phyloP scores from a whole-genome alignment of 345 rosid species.

The Populus pruinosa region DNA sequence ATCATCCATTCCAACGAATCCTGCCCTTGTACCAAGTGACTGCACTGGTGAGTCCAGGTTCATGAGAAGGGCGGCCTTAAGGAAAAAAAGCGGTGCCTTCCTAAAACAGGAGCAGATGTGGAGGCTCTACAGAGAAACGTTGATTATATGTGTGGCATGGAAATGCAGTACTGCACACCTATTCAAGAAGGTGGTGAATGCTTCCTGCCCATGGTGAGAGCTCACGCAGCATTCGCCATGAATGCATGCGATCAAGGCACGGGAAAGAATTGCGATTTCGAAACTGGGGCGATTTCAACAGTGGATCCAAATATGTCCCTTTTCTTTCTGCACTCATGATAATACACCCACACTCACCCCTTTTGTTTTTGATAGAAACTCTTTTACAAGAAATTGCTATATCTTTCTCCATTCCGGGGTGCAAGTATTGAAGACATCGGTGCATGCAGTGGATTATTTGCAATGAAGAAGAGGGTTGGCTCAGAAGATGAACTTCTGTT shows the following conservation, averaged over 20 bases:
- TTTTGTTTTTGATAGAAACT: not conserved
- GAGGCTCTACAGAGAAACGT: slow-evolving; percentile 60
- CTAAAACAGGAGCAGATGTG: slow-evolving; percentile 44
- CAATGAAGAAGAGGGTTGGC: not conserved
- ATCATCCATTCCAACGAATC: slow-evolving; percentile 39
- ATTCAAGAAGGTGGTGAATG: slow-evolving; percentile 48
- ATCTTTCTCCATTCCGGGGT: slow-evolving; percentile 31
- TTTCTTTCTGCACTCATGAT: not conserved
- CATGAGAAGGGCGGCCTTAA: slow-evolving; percentile 3
- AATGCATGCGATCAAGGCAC: slow-evolving; percentile 58
- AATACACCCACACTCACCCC: not conserved
- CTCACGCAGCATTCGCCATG: slow-evolving; percentile 72
- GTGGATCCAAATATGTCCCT: slow-evolving; percentile 53
- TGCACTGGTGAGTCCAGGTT: slow-evolving; percentile 4
- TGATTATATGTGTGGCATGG: slow-evolving; percentile 63
- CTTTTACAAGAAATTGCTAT: not conserved
- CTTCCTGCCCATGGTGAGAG: slow-evolving; percentile 60
- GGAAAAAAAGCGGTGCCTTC: slow-evolving; percentile 47
- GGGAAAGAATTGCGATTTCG: slow-evolving; percentile 57
- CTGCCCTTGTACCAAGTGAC: slow-evolving; percentile 21
- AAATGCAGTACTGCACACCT: slow-evolving; percentile 46
- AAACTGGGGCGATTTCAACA: slow-evolving; percentile 43
- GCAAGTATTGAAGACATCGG: slow-evolving; percentile 33
- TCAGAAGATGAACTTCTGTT: too few species aligned
- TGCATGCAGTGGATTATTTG: not conserved